A percentile compares a stretch with the other conserved stretches of the same genome.
Conservation (phyloP, 768 basidiomycete species). For the Tricholoma hemisulphureum region DNA sequence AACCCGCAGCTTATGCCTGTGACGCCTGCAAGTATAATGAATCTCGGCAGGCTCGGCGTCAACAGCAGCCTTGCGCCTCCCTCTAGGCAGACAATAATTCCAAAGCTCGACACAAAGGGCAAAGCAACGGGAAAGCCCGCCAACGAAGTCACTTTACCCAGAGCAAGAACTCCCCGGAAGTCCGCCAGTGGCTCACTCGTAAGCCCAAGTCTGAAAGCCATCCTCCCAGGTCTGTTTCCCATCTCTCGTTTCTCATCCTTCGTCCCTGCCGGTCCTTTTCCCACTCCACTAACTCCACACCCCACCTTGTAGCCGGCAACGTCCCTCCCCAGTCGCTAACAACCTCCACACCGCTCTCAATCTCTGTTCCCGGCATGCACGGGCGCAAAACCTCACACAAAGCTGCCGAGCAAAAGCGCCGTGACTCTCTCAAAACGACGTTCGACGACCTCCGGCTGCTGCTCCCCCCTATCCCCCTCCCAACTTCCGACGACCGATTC, state of each 20-base stretch:
- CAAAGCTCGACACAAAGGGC: slow-evolving; percentile 15
- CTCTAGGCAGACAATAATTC: slow-evolving; percentile 14
- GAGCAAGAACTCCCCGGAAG: slow-evolving; percentile 27
- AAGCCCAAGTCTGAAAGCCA: slow-evolving; percentile 64
- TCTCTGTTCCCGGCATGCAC: slow-evolving; percentile 29
- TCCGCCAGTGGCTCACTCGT: slow-evolving; percentile 31
- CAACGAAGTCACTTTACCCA: slow-evolving; percentile 15
- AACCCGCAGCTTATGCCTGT: slow-evolving; percentile 60
- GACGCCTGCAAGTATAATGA: slow-evolving; percentile 92
- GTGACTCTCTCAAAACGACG: slow-evolving; percentile 93
- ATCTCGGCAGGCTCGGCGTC: slow-evolving; percentile 65
- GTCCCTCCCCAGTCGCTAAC: slow-evolving; percentile 12
- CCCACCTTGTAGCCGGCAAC: slow-evolving; percentile 18
- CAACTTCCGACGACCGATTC: slow-evolving; percentile 62
- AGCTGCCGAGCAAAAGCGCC: slow-evolving; percentile 94
- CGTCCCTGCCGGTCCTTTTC: background rate
- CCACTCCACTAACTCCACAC: background rate
- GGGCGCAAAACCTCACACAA: slow-evolving; percentile 85
- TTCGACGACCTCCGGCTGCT: slow-evolving; percentile 82
- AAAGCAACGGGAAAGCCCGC: slow-evolving; percentile 28
- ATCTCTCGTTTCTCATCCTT: background rate
- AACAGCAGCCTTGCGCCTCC: slow-evolving; percentile 41
- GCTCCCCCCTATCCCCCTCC: slow-evolving; percentile 85
- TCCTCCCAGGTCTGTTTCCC: slow-evolving; percentile 60
- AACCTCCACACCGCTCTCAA: slow-evolving; percentile 8